phyloP scores from a whole-genome alignment of 106 monocot species.

The Dioscorea zingiberensis region DNA sequence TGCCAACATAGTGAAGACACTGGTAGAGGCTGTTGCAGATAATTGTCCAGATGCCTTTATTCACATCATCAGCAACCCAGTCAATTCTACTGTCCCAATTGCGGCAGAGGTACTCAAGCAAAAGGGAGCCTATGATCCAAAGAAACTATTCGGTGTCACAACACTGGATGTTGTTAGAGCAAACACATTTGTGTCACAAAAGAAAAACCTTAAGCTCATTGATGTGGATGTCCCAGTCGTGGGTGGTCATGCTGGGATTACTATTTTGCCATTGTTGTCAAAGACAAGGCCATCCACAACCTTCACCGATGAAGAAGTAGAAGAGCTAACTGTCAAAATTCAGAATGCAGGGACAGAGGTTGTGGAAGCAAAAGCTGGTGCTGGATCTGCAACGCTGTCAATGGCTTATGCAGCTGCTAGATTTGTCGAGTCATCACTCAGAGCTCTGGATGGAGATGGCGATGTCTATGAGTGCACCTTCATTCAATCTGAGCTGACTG shows the following conservation, averaged over 20 bases:
- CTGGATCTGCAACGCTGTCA: conserved; percentile 60
- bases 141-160: conserved; percentile 63
- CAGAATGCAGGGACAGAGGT: conserved; percentile 76
- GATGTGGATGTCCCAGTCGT: conserved; percentile 63
- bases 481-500: conserved; percentile 41
- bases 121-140: conserved; percentile 53
- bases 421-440: conserved; percentile 58
- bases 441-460: conserved; percentile 48
- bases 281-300: conserved; percentile 34
- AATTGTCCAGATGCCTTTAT: conserved; percentile 59
- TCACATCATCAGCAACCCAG: conserved; percentile 69
- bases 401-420: conserved; percentile 73
- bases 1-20: conserved; percentile 42
- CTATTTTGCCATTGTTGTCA: conserved; percentile 58
- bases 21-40: conserved; percentile 61
- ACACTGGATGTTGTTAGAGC: conserved; percentile 68
- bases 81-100: conserved; percentile 67
- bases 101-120: conserved; percentile 54
- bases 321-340: conserved; percentile 37
- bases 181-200: conserved; percentile 67
- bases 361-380: conserved; percentile 71
- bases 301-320: conserved; percentile 47
- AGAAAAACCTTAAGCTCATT: conserved; percentile 39
- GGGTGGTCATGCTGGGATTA: conserved; percentile 64
- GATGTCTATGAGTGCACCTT: conserved; percentile 60